Evolutionary conservation across 1,284 basidiomycete genomes (phyloP), one percentile per base, ranked within the genome.

Genomic region (Pascua guehoae): DNA sequence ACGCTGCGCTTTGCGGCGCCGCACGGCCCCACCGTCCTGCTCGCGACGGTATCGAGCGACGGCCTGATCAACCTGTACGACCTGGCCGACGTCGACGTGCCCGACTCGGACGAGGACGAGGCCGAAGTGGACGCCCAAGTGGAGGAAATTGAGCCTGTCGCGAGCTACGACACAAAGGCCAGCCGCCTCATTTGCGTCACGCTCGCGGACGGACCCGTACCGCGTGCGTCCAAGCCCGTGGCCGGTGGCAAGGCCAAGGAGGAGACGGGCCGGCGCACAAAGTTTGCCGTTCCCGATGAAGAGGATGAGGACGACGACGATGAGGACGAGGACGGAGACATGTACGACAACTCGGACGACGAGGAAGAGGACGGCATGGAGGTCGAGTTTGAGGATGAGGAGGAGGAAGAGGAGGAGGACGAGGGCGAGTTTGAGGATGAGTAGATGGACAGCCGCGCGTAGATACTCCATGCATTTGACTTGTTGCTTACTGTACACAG

Each of bases 21-120:
- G 0, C 48, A 57, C 5, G 53, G 58, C 12, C 51, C 50, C 8
- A 49, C 14, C 12, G 56, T 53, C 24, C 46, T 36, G 18, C 41
- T 48, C 8, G 53, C 53, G 0, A 54, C 47, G 24, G 36, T 81
- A 60, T 81, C 83, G 69, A 91, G 88, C 60, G 91, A 94, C 62
- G 91, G 91, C 10, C 84, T 84, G 54, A 85, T 94, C 65, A 84
- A 86, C 66, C 71, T 93, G 12, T 91, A 88, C 73, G 87, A 94
- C 72, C 77, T 93, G 39, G 80, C 82, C 2, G 68, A 87, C 2
- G 78, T 55, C 43, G 48, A 46, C 56, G 14, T 37, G 60, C 24
- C 58, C 42, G 50, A 50, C 55, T 10, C 64, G 55, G 24, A 32
- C 24, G 24, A 32, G 24, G 24, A 32, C 7, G 24, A 32, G 24